Conservation (phyloP, 495 filamentous ascomycete species). For the Aspergillus baeticus region DNA sequence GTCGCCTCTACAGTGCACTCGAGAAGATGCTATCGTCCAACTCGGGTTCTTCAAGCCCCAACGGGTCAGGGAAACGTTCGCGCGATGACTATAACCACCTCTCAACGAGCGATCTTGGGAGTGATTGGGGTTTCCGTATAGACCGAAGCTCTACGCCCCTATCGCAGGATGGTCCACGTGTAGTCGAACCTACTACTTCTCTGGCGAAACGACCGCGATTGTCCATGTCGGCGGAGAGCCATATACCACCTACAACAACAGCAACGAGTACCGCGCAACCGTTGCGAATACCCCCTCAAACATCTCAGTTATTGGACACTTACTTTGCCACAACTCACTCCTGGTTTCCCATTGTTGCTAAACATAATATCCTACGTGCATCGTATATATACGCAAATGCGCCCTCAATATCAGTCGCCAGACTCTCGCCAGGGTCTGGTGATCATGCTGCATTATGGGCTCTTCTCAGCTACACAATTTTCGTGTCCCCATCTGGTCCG, state of each 20-base stretch:
- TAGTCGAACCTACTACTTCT: conserved; percentile 28
- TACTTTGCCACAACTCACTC: conserved; percentile 72
- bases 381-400: conserved; percentile 52
- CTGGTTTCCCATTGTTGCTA: conserved; percentile 72
- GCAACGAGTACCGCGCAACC: conserved; percentile 18
- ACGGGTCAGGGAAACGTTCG: conserved; percentile 34
- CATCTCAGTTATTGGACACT: conserved; percentile 65
- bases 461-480: conserved; percentile 55
- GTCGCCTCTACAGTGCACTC: conserved; percentile 50
- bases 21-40: conserved; percentile 53
- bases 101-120: conserved; percentile 4
- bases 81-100: conserved; percentile 34
- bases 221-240: conserved; percentile 20
- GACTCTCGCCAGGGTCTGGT: conserved; percentile 44
- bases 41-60: conserved; percentile 22
- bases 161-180: conserved; percentile 29
- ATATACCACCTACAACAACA: conserved; percentile 5
- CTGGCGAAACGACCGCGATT: conserved; percentile 32
- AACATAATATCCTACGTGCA: conserved; percentile 60
- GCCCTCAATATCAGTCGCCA: conserved; percentile 37
- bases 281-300: conserved; percentile 55
- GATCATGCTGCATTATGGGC: conserved; percentile 66
- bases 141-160: conserved; percentile 31
- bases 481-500: conserved; percentile 32
- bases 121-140: conserved; percentile 40